Conservation (phyloP, 2,329 filamentous ascomycete genomes). For the Aphanoascus verrucosus region DNA sequence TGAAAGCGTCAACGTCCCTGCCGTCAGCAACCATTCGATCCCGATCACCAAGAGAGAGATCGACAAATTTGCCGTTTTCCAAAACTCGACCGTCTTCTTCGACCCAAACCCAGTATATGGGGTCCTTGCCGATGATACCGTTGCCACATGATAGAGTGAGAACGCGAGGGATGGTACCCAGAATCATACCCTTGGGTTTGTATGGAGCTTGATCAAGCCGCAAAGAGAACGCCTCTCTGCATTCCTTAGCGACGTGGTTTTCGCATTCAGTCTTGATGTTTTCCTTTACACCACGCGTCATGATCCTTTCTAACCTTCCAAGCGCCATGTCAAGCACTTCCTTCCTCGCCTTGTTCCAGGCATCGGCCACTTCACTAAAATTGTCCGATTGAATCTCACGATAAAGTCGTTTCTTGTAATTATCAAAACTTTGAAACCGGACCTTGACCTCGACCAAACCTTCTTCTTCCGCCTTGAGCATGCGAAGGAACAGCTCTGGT, state of each 20-base stretch:
- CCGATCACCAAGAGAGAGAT: slow-evolving; percentile 56
- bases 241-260: slow-evolving; percentile 76
- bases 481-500: slow-evolving; percentile 86
- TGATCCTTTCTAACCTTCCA: slow-evolving; percentile 67
- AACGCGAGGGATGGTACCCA: slow-evolving; percentile 79
- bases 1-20: slow-evolving; percentile 57
- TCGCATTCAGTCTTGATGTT: slow-evolving; percentile 88
- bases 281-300: slow-evolving; percentile 88
- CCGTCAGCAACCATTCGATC: slow-evolving; percentile 58
- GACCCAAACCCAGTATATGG: slow-evolving; percentile 82
- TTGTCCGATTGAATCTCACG: slow-evolving; percentile 87
- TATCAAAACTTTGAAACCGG: slow-evolving; percentile 61
- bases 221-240: slow-evolving; percentile 77
- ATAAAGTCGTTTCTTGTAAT: slow-evolving; percentile 67
- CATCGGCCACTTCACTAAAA: slow-evolving; percentile 85
- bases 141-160: slow-evolving; percentile 78
- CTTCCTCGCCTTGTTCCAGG: slow-evolving; percentile 81
- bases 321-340: slow-evolving; percentile 76
- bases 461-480: slow-evolving; percentile 94
- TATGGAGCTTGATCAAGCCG: slow-evolving; percentile 92
- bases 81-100: slow-evolving; percentile 83
- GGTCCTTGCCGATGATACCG: slow-evolving; percentile 62
- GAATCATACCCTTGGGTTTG: slow-evolving; percentile 83
- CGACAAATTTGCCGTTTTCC: slow-evolving; percentile 78
- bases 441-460: slow-evolving; percentile 80